phyloP scores from a whole-genome alignment of 2,329 filamentous ascomycete genomes.

The Periconia digitata region DNA sequence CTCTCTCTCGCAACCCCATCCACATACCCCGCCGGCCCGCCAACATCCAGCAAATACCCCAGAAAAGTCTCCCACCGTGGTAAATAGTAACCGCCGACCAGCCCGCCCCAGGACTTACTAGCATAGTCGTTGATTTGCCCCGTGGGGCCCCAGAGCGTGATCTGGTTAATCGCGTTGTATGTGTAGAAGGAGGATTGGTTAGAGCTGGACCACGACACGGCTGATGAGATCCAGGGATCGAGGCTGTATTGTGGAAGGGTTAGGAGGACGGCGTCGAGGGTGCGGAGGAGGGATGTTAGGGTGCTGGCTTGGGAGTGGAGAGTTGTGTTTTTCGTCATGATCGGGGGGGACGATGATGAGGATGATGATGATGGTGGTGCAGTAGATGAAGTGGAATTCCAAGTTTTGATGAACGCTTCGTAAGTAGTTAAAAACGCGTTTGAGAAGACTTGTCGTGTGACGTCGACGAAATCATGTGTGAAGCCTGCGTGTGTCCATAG shows the following conservation, averaged over 20 bases:
- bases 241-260: slow-evolving; percentile 49
- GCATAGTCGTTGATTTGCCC: slow-evolving; percentile 56
- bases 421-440: slow-evolving; percentile 51
- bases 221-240: slow-evolving; percentile 45
- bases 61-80: slow-evolving; percentile 52
- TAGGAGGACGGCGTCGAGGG: slow-evolving; percentile 47
- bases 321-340: not conserved
- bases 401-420: slow-evolving; percentile 39
- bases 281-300: slow-evolving; percentile 20
- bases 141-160: slow-evolving; percentile 54
- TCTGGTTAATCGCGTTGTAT: slow-evolving; percentile 53
- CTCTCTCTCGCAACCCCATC: slow-evolving; percentile 8
- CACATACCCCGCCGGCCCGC: slow-evolving; percentile 10
- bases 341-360: not conserved
- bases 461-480: slow-evolving; percentile 52
- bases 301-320: slow-evolving; percentile 1
- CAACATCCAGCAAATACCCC: slow-evolving; percentile 36
- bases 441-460: slow-evolving; percentile 52
- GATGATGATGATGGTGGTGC: slow-evolving; percentile 13
- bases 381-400: slow-evolving; percentile 23
- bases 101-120: slow-evolving; percentile 52
- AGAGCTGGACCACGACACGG: slow-evolving; percentile 34
- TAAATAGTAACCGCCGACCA: slow-evolving; percentile 51
- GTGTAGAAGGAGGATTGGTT: slow-evolving; percentile 41
- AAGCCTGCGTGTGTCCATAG: slow-evolving; percentile 50